Percentiles rank a stretch among this genome's conserved stretches.
Conservation (phyloP, 495 filamentous ascomycete genomes). For the Penicillium manginii region DNA sequence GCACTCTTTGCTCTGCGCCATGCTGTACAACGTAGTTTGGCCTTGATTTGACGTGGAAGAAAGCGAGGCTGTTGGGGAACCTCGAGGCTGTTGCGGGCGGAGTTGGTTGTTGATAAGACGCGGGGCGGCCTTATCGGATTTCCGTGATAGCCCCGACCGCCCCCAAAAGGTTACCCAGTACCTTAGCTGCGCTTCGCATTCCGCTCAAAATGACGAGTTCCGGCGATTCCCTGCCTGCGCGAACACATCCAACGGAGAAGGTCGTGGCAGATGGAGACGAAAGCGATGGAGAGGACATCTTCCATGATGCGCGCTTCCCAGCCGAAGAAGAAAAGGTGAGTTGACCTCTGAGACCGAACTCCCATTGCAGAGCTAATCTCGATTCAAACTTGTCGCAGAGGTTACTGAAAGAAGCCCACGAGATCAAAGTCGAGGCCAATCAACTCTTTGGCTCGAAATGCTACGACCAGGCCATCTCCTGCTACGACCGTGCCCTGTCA, state of each 20-base stretch:
- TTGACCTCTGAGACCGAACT: slow-evolving; percentile 7
- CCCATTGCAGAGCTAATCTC: slow-evolving; percentile 9
- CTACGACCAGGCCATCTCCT: slow-evolving; percentile 84
- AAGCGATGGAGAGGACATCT: slow-evolving; percentile 44
- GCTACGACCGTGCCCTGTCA: slow-evolving; percentile 82
- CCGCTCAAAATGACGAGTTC: slow-evolving; percentile 19
- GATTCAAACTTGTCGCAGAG: slow-evolving; percentile 42
- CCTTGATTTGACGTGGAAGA: not conserved
- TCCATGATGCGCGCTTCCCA: slow-evolving; percentile 61
- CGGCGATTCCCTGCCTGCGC: slow-evolving; percentile 4
- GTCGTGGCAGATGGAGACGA: slow-evolving; percentile 24
- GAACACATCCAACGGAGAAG: not conserved
- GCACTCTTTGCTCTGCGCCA: slow-evolving; percentile 23
- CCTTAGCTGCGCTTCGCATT: slow-evolving; percentile 8
- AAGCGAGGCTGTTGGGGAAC: not conserved
- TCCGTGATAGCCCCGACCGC: slow-evolving; percentile 23
- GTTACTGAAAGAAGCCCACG: slow-evolving; percentile 71
- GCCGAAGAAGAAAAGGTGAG: slow-evolving; percentile 78
- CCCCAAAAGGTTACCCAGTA: not conserved
- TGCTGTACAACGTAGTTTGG: slow-evolving; percentile 9
- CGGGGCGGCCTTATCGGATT: slow-evolving; percentile 26
- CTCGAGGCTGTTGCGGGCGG: not conserved
- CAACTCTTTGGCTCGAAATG: slow-evolving; percentile 68
- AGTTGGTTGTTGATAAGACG: slow-evolving; percentile 24
- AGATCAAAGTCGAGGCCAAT: slow-evolving; percentile 80